Evolutionary conservation across 2,329 filamentous ascomycete species (phyloP).

Genomic region (Nigrospora osmanthi): DNA sequence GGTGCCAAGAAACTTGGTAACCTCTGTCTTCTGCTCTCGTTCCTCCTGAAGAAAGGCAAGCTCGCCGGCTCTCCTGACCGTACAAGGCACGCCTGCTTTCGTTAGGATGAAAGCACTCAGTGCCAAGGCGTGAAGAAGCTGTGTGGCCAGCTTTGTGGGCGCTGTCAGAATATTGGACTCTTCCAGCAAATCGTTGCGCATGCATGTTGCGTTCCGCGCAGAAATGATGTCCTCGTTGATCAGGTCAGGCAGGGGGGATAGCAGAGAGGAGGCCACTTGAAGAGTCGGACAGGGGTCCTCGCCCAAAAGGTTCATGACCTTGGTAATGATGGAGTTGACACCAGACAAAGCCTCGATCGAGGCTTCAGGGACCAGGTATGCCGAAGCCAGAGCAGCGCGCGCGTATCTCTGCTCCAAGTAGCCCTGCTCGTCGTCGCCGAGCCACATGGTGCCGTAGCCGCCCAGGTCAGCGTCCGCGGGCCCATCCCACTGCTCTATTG

Average conservation of each 20-base stretch:
- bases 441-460: slow-evolving; percentile 45
- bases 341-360: slow-evolving; percentile 49
- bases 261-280: slow-evolving; percentile 34
- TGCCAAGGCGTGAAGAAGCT: slow-evolving; percentile 55
- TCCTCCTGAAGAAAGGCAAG: slow-evolving; percentile 56
- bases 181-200: slow-evolving; percentile 47
- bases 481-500: slow-evolving; percentile 66
- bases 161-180: slow-evolving; percentile 58
- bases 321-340: slow-evolving; percentile 51
- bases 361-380: slow-evolving; percentile 58
- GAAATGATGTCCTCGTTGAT: slow-evolving; percentile 25
- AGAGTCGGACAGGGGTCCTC: slow-evolving; percentile 48
- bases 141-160: slow-evolving; percentile 46
- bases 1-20: slow-evolving; percentile 49
- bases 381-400: slow-evolving; percentile 57
- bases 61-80: slow-evolving; percentile 49
- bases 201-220: slow-evolving; percentile 31
- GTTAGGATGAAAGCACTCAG: slow-evolving; percentile 52
- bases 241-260: slow-evolving; percentile 31
- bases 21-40: slow-evolving; percentile 55
- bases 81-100: slow-evolving; percentile 39
- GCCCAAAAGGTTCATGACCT: slow-evolving; percentile 52
- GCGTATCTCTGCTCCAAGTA: slow-evolving; percentile 58
- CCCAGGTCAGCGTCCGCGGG: slow-evolving; percentile 64
- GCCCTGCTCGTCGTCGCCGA: slow-evolving; percentile 52